Evolutionary conservation across 1,284 basidiomycete genomes (phyloP), one percentile per base, ranked within the genome.

Genomic region (Apiotrichum sp.): DNA sequence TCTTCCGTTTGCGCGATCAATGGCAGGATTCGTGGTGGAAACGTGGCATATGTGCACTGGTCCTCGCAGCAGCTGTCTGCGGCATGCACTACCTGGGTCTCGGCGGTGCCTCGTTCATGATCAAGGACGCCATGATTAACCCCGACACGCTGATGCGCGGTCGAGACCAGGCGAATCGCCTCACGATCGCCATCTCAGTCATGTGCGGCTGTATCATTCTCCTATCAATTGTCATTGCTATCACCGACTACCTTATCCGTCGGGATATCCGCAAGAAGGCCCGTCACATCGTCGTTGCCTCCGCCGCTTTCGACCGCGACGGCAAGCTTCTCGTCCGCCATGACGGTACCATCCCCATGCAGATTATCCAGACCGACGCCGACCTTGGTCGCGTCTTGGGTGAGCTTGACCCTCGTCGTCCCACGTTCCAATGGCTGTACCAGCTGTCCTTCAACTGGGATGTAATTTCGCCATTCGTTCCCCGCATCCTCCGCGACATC

Each of bases 361-460:
- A 78, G 63, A 73, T 78, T 52, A 78, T 80, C 62, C 74, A 80
- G 66, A 79, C 78, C 7, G 76, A 78, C 40, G 71, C 70, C 14
- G 73, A 78, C 52, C 69, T 74, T 22, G 64, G 75, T 61, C 73
- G 76, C 54, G 73, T 80, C 34, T 67, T 79, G 6, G 68, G 72
- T 38, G 77, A 79, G 48, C 72, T 80, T 11, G 78, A 80, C 65
- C 76, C 76, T 31, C 71, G 77, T 29, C 73, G 76, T 56, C 68
- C 75, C 10, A 79, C 76, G 16, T 80, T 80, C 73, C 79, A 80
- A 66, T 80, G 79, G 79, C 73, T 80, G 33, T 80, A 78, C 69
- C 72, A 77, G 53, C 66, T 80, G 34, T 77, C 77, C 4, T 80
- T 79, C 75, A 77, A 79, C 68, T 80, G 79, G 79, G 56, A 67